These are phyloP conservation scores for Coemansia sp. DNA, from an alignment of 192 early-diverging fungal genomes.

Conservation along the genomic window DNA sequence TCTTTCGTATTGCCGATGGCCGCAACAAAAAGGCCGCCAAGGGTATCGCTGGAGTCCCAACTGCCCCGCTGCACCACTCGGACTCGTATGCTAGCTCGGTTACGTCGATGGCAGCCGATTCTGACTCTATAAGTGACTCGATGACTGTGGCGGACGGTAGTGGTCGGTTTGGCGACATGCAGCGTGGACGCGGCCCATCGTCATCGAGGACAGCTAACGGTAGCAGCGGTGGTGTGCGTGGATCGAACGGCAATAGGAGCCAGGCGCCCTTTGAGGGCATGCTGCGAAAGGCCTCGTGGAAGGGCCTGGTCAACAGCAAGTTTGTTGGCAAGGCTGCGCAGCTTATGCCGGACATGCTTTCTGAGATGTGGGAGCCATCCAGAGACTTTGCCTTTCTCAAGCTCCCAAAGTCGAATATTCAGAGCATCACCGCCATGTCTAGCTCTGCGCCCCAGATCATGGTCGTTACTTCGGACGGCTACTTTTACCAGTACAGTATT, in stretches of 20 bases:
- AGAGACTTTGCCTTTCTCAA: constrained; percentile 94
- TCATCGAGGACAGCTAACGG: constrained; percentile 8
- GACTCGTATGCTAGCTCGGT: constrained; percentile 41
- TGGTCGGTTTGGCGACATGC: not conserved
- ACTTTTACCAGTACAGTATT: constrained; percentile 88
- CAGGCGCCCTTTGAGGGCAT: constrained; percentile 61
- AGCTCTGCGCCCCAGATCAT: constrained; percentile 78
- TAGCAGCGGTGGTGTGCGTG: constrained; percentile 6
- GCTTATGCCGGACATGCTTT: constrained; percentile 81
- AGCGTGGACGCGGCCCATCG: constrained; percentile 1
- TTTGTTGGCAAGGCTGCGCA: constrained; percentile 80
- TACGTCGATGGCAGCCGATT: constrained; percentile 17
- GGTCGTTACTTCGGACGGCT: constrained; percentile 89
- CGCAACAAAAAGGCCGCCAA: constrained; percentile 20
- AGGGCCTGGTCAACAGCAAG: constrained; percentile 58
- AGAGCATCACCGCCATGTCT: constrained; percentile 74
- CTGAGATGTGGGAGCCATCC: constrained; percentile 94
- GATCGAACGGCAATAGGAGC: constrained; percentile 21
- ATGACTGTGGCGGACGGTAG: constrained; percentile 8
- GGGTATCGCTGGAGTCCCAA: not conserved
- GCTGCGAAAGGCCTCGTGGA: constrained; percentile 60
- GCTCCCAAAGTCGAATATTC: constrained; percentile 74
- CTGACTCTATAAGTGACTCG: constrained; percentile 23
- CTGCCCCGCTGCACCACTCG: constrained; percentile 15
- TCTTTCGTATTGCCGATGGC: constrained; percentile 76